A percentile compares a stretch with the other conserved stretches of the same genome.
Evolutionary conservation across 371 early-diverging fungal species (phyloP).

Genomic region (Apophysomyces elegans): DNA sequence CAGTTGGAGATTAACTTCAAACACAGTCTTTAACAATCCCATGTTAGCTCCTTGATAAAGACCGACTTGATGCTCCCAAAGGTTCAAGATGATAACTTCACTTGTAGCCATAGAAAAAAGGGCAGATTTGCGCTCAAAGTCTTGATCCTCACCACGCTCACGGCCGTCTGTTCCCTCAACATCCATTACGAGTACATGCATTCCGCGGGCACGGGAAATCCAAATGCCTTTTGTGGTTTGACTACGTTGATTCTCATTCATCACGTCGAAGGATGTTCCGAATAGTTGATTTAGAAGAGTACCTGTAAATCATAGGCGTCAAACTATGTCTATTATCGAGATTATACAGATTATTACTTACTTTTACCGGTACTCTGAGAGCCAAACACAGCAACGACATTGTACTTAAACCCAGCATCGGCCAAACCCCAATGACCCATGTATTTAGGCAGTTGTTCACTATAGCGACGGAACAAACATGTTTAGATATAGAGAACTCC

Average conservation of each 20-base stretch:
- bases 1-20: conserved; percentile 97
- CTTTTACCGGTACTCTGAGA: conserved; percentile 98
- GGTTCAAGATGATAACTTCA: conserved; percentile 95
- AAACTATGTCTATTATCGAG: background rate
- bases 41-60: conserved; percentile 99
- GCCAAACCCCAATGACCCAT: conserved; percentile 86
- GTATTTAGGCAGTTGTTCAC: conserved; percentile 68
- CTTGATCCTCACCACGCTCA: conserved; percentile 98
- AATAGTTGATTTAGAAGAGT: conserved; percentile 95
- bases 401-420: conserved; percentile 92
- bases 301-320: conserved; percentile 54
- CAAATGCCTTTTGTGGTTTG: conserved; percentile 98
- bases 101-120: conserved; percentile 95
- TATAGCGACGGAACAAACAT: conserved; percentile 27
- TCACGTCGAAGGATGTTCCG: conserved; percentile 92
- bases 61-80: conserved; percentile 98
- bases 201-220: conserved; percentile 84
- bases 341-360: conserved; percentile 38
- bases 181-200: conserved; percentile 92
- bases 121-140: conserved; percentile 97
- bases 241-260: conserved; percentile 82
- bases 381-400: conserved; percentile 97
- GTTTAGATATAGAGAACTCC: background rate
- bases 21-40: conserved; percentile 97
- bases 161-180: conserved; percentile 99